Evolutionary conservation across 2,329 filamentous ascomycete species (phyloP), one percentile per base, ranked within the genome.

Genomic region (Coniochaeta sp.): DNA sequence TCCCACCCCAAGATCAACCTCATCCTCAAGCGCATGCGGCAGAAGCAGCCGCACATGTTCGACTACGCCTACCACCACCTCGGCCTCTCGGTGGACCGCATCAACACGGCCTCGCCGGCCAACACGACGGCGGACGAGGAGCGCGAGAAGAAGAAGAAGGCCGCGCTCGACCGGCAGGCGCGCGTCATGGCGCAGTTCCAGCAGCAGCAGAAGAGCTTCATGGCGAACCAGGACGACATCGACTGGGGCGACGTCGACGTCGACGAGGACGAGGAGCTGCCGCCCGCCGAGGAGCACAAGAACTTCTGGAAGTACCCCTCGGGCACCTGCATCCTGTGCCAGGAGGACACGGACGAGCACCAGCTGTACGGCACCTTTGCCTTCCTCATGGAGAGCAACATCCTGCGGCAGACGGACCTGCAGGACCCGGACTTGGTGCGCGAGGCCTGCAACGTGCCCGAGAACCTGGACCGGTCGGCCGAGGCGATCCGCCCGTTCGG

Each of bases 111-210:
- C 4, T 95, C 91, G 1, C 91, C 93, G n/a, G 89, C 89, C 16
- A 82, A 80, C 59, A 80, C 84, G 62, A 77, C 79, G 6, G 85
- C 81, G 40, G 88, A 90, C 61, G 89, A 89, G 65, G 90, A 93
- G 69, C 83, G 85, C 17, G 90, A 93, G 72, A 79, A 86, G 62
- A 96, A 93, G 78, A 99, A 97, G 80, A 89, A 90, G 73, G 90
- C 93, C 58, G 95, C 95, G 0, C 76, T 93, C 44, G 93, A 92
- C 67, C 86, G 95, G 24, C 93, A 98, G 73, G 93, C 93, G 1
- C 89, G 87, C 69, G 91, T 99, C 34, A 97, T 99, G 93, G 95
- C 93, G 1, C 92, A 97, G 70, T 97, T 99, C 75, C 95, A 98
- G 72, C 89, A 96, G 70, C 93, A 99, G 70, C 96, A 98, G 71